Conservation (phyloP, 2,329 filamentous ascomycete species). For the Coleophoma crateriformis region DNA sequence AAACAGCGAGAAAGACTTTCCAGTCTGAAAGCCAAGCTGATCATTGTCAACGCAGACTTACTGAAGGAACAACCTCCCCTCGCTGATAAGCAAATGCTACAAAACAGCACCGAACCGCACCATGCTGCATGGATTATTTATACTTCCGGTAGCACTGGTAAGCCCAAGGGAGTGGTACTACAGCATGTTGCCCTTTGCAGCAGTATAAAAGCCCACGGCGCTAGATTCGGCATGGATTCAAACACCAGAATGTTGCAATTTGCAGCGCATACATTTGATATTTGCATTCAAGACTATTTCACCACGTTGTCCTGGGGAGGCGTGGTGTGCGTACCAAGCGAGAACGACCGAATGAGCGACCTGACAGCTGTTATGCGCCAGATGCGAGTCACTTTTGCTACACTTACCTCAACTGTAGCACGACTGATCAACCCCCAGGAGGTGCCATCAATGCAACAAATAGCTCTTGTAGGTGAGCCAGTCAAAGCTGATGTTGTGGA, state of each 20-base stretch:
- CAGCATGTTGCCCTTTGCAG: slow-evolving; percentile 1
- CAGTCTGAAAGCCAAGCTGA: background rate
- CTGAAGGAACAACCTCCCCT: background rate
- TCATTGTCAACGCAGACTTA: background rate
- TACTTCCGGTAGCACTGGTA: slow-evolving; percentile 1
- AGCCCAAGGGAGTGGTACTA: slow-evolving; percentile 1
- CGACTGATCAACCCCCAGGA: background rate
- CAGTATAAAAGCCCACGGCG: slow-evolving; percentile 1
- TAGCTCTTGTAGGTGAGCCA: background rate
- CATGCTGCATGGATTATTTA: background rate
- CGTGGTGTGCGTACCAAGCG: background rate
- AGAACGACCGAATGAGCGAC: slow-evolving; percentile 1
- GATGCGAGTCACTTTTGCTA: background rate
- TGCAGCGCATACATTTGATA: slow-evolving; percentile 1
- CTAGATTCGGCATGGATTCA: slow-evolving; percentile 1
- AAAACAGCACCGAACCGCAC: background rate
- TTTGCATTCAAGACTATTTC: slow-evolving; percentile 1
- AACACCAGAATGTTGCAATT: slow-evolving; percentile 1
- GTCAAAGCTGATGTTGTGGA: background rate
- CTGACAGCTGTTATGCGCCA: background rate
- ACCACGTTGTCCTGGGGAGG: slow-evolving; percentile 1
- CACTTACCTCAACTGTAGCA: slow-evolving; percentile 1
- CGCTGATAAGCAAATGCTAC: background rate
- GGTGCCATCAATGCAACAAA: slow-evolving; percentile 1
- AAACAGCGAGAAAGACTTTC: background rate